Base-by-base conservation (phyloP, 1,284 basidiomycete genomes). In the Pholiota adiposa region DNA sequence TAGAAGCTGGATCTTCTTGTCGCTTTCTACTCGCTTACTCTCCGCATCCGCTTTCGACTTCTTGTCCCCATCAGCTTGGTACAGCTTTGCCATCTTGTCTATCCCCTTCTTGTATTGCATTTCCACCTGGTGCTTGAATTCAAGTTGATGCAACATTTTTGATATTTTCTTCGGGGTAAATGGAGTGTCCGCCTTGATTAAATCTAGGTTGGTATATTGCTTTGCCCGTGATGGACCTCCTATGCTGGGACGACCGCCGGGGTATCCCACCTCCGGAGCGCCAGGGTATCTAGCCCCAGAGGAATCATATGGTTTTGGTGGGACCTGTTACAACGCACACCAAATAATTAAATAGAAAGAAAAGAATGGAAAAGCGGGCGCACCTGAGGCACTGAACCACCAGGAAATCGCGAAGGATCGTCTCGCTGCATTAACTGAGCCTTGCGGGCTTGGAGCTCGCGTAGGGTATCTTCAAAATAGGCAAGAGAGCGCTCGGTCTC, bases 51-150 rank as follows among this genome's bases (percentile, higher is more conserved):
- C 86, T 68, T 91, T 85, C 40, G 94, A 90, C 72, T 93, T 92
- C 82, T 97, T 96, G 78, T 99, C 97, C 51, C 96, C 96, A 69
- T 98, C 97, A 8, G 92, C 93, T 70, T 95, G 89, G 75, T 97
- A 97, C 46, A 97, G 80, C 72, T 90, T 93, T 36, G 93, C 93
- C 96, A 99, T 99, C 82, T 98, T 98, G 77, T 99, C 97, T 69
- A 98, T 98, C 50, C 97, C 97, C 71, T 90, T 87, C 81, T 97
- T 97, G 83, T 98, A 98, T 78, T 99, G 96, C 80, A 93, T 89
- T 77, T 99, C 97, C 67, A 99, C 94, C 76, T 97, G 94, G 54
- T 98, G 89, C 80, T 99, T 99, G 86, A 98, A 98, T 76, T 99
- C 96, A 66, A 99, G 89, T 77, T 98, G 96, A 76, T 98, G 96